phyloP scores from a whole-genome alignment of 306 rosid genomes.

The Fragaria vesca region DNA sequence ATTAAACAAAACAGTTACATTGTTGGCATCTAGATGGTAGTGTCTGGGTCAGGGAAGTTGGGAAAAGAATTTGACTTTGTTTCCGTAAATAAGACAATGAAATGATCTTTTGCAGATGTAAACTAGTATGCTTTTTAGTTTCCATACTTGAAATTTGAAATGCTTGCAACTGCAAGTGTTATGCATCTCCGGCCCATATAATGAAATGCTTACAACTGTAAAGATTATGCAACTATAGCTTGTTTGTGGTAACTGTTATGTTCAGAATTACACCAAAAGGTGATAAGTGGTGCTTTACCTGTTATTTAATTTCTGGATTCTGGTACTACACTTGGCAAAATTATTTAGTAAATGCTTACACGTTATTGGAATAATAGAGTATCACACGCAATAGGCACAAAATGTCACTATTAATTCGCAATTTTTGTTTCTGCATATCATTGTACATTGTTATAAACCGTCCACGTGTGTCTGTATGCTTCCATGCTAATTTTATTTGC shows the following conservation, averaged over 20 bases:
- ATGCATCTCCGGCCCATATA: not conserved
- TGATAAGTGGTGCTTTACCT: not conserved
- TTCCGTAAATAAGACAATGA: not conserved
- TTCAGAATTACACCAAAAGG: not conserved
- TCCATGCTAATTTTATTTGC: constrained; percentile 7
- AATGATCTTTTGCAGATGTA: not conserved
- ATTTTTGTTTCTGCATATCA: not conserved
- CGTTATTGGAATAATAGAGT: not conserved
- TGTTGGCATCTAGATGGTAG: not conserved
- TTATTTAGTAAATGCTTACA: not conserved
- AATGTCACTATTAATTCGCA: not conserved
- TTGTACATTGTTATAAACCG: not conserved
- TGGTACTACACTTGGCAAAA: not conserved
- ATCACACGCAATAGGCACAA: not conserved
- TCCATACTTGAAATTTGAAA: not conserved
- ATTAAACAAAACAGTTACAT: not conserved
- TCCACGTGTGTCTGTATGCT: not conserved
- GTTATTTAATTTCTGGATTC: not conserved
- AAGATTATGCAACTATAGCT: not conserved
- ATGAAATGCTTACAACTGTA: not conserved
- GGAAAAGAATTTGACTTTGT: not conserved
- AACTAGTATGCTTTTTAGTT: not conserved
- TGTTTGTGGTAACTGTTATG: not conserved
- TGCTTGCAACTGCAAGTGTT: not conserved
- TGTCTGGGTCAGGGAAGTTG: not conserved